Evolutionary conservation across 495 filamentous ascomycete genomes (phyloP).

Genomic region (Trichoderma orchidacearum): DNA sequence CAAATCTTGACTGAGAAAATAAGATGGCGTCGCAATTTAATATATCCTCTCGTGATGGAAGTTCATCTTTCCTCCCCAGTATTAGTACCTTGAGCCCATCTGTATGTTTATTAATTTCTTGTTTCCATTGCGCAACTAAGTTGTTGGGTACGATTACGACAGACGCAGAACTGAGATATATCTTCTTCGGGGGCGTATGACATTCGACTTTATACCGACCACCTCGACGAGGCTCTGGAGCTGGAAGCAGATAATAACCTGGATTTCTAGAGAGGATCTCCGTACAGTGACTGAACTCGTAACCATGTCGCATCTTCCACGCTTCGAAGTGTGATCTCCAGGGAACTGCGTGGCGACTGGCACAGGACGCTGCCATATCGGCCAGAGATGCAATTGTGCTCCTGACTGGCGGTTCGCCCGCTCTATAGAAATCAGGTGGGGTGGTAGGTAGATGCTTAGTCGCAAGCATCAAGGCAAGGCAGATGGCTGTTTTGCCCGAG

Average conservation of each 20-base stretch:
- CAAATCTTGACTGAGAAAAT: slow-evolving; percentile 62
- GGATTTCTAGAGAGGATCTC: slow-evolving; percentile 38
- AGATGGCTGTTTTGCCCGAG: slow-evolving; percentile 81
- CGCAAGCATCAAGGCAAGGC: slow-evolving; percentile 67
- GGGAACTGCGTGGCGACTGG: slow-evolving; percentile 49
- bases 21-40: slow-evolving; percentile 64
- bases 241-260: slow-evolving; percentile 40
- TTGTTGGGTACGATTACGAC: slow-evolving; percentile 58
- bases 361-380: slow-evolving; percentile 60
- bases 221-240: slow-evolving; percentile 27
- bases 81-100: slow-evolving; percentile 48
- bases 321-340: slow-evolving; percentile 50
- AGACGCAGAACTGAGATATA: slow-evolving; percentile 54
- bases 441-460: slow-evolving; percentile 56
- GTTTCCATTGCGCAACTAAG: slow-evolving; percentile 54
- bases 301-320: slow-evolving; percentile 13
- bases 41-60: slow-evolving; percentile 47
- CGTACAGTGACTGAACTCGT: slow-evolving; percentile 35
- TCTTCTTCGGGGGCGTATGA: slow-evolving; percentile 24
- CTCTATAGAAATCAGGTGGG: slow-evolving; percentile 33
- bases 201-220: slow-evolving; percentile 22
- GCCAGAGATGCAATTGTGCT: slow-evolving; percentile 13
- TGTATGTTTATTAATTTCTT: slow-evolving; percentile 59
- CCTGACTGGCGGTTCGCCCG: slow-evolving; percentile 3
- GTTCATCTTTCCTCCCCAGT: slow-evolving; percentile 30